A percentile compares a stretch with the other conserved stretches of the same genome.
These are phyloP conservation scores for Astrephomene gubernaculifera DNA, from an alignment of 139 green algal genomes.

Conservation along the genomic window DNA sequence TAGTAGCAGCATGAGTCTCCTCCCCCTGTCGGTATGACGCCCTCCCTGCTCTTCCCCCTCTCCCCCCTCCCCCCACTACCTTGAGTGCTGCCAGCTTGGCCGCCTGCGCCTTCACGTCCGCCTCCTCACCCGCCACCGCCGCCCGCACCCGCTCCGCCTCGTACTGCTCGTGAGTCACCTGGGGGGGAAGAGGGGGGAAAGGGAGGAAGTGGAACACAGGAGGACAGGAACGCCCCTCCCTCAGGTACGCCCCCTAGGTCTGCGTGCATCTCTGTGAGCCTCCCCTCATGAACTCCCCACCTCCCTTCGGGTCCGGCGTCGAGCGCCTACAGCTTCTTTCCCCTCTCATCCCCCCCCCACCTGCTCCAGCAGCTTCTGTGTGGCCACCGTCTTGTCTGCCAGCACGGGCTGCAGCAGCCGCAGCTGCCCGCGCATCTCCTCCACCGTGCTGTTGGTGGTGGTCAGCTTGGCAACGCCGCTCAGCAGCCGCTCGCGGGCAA, in stretches of 20 bases:
- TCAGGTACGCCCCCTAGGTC: no score
- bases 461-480: constrained; percentile 85
- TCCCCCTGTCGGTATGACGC: not conserved
- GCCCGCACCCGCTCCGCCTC: constrained; percentile 73
- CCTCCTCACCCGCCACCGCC: constrained; percentile 75
- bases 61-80: not conserved
- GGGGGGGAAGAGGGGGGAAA: no score
- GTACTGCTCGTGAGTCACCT: constrained; percentile 67
- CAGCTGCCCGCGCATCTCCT: constrained; percentile 81
- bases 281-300: no score
- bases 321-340: no score
- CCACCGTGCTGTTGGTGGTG: constrained; percentile 79
- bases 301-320: no score
- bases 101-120: constrained; percentile 53
- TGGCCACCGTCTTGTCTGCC: constrained; percentile 76
- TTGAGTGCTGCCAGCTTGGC: constrained; percentile 35
- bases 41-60: not conserved
- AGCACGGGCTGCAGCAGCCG: constrained; percentile 82
- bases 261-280: no score
- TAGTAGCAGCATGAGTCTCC: no score
- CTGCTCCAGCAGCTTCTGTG: constrained; percentile 71
- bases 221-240: no score
- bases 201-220: no score
- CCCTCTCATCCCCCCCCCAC: constrained; percentile 30
- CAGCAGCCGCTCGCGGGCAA: constrained; percentile 74